These are phyloP conservation scores for Bremia lactucae DNA, from an alignment of 352 stramenopile species.

Conservation along the genomic window DNA sequence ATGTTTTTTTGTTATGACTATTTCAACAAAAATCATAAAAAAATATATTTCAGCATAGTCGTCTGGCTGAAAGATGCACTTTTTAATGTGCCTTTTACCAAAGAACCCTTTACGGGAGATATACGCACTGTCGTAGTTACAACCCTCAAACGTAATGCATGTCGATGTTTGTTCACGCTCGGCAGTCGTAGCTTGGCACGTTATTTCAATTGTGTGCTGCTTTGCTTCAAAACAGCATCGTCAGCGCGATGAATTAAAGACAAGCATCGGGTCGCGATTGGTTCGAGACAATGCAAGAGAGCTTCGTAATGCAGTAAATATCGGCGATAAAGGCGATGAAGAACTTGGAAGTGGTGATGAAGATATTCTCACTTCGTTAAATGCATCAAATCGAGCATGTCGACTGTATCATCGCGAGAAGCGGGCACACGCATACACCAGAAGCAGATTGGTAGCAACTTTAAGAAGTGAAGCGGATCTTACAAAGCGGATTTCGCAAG, in stretches of 20 bases:
- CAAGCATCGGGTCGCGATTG: constrained; percentile 1
- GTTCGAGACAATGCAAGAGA: constrained; percentile 9
- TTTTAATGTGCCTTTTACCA: too few species aligned
- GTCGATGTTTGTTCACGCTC: constrained; percentile 5
- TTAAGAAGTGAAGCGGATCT: constrained; percentile 15
- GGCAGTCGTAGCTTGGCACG: constrained; percentile 5
- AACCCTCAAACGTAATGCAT: neutral
- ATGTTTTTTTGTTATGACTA: too few species aligned
- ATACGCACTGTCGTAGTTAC: too few species aligned
- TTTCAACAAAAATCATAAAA: too few species aligned
- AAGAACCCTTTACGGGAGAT: too few species aligned
- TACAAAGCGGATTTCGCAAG: constrained; percentile 9
- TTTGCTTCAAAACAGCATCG: constrained; percentile 6
- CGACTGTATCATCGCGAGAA: constrained; percentile 23
- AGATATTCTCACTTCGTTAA: constrained; percentile 22
- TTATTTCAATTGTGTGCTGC: constrained; percentile 10
- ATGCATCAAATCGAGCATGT: constrained; percentile 18
- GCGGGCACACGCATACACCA: constrained; percentile 24
- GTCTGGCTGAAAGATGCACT: too few species aligned
- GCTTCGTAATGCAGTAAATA: neutral
- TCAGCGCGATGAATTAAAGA: constrained; percentile 17
- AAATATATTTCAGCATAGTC: too few species aligned
- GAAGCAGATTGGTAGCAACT: constrained; percentile 14
- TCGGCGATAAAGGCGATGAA: constrained; percentile 3
- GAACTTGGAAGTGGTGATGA: constrained; percentile 21